A percentile compares a stretch with the other conserved stretches of the same genome.
These are phyloP conservation scores for Hippophae tibetana DNA, from an alignment of 306 rosid species.

Conservation along the genomic window DNA sequence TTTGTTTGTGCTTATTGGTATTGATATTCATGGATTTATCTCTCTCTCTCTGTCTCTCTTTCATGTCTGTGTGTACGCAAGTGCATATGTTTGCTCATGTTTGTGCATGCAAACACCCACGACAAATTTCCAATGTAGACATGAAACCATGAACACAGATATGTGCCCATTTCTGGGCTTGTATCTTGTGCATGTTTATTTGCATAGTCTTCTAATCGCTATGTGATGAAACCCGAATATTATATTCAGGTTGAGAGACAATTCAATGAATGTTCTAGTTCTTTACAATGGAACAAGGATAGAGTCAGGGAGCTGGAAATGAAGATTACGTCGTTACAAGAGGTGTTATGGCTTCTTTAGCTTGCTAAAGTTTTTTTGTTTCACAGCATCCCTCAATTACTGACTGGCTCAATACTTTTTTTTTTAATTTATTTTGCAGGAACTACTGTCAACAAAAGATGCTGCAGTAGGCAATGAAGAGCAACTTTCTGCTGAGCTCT, in stretches of 20 bases:
- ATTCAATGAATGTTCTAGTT: constrained; percentile 55
- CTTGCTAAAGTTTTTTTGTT: constrained; percentile 7
- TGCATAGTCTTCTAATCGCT: background rate
- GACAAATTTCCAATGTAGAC: too few relatives aligned
- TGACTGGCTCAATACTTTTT: constrained; percentile 7
- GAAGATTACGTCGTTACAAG: constrained; percentile 54
- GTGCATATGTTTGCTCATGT: background rate
- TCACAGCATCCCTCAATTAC: constrained; percentile 2
- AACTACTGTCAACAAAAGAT: constrained; percentile 53
- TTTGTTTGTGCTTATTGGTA: background rate
- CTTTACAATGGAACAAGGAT: constrained; percentile 84
- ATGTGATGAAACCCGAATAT: constrained; percentile 6
- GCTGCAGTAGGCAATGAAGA: constrained; percentile 67
- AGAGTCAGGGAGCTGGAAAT: constrained; percentile 58
- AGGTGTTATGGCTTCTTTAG: constrained; percentile 40
- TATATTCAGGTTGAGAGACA: constrained; percentile 58
- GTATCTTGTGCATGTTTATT: background rate
- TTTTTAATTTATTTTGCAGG: constrained; percentile 32
- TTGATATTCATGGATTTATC: too few relatives aligned
- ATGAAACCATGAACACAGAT: too few relatives aligned
- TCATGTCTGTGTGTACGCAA: background rate
- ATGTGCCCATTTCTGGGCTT: background rate
- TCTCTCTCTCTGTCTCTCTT: too few relatives aligned
- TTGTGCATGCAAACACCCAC: background rate
- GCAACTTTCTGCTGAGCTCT: constrained; percentile 60